Base-by-base conservation (phyloP, 176 grass and related monocot species). In the Canna indica region DNA sequence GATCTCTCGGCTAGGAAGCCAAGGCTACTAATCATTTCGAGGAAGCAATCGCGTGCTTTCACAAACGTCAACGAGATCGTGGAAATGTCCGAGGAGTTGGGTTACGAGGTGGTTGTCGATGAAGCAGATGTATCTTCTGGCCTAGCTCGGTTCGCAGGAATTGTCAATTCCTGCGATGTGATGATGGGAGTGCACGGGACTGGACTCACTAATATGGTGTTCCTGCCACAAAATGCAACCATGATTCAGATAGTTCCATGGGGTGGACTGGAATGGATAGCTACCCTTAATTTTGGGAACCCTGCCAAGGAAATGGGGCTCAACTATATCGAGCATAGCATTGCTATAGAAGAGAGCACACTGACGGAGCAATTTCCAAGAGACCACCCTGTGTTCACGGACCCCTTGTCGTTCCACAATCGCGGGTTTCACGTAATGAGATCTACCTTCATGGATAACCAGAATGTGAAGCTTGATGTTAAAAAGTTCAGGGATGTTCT, bases 211-310 rank as follows among this genome's bases (percentile, higher is more conserved):
- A 95, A 95, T 57, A 85, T 88, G 77, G 78, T 95, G 54, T 95
- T 91, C 69, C 77, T 95, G 45, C 75, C 68, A 48, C 71, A 69
- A 1, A 72, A 80, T 0, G 82, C 77, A 0, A 75, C 83, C 20
- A 20, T 95, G 75, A 81, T 91, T 33, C 91, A 95, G 68, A 67
- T 95, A 25, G 85, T 95, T 68, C 91, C 88, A 0, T 88, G 80
- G 13, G 91, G 91, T 5, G 36, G 39, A 6, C 48, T 95, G 0
- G 82, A 88, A 10, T 76, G 64, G 80, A 87, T 86, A 24, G 83
- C 85, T 1, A 58, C 76, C 2, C 50, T 72, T 7, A 85, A 73
- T 27, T 91, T 79, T 0, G 79, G 79, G 13, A 28, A 22, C 1
- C 80, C 88, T 7, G 79, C 91, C n/a, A 62, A 64, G 58, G 77